Evolutionary conservation across 306 rosid genomes (phyloP).

Genomic region (Casuarina glauca): DNA sequence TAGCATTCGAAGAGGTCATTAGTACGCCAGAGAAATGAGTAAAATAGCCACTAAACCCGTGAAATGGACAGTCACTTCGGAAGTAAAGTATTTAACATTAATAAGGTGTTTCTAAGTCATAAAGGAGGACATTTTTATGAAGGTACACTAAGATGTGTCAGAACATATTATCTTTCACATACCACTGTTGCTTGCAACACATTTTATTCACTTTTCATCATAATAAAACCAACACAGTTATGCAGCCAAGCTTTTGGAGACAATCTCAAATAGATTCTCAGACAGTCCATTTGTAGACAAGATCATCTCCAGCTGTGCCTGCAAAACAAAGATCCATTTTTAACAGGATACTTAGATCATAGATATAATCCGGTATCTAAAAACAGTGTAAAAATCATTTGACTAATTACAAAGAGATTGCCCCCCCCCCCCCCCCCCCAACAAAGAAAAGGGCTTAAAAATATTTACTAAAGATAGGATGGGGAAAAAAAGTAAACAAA

Average conservation of each 20-base stretch:
- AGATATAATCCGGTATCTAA: neutral
- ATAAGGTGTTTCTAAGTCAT: neutral
- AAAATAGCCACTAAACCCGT: too few relatives aligned
- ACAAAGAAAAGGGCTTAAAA: neutral
- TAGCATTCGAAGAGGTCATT: too few relatives aligned
- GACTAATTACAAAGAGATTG: neutral
- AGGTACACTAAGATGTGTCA: neutral
- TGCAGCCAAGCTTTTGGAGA: constrained; percentile 88
- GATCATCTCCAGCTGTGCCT: constrained; percentile 94
- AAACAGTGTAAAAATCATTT: neutral
- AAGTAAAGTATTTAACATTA: neutral
- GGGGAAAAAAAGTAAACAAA: neutral
- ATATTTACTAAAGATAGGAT: neutral
- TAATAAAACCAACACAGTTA: constrained; percentile 23
- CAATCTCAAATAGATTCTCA: constrained; percentile 92
- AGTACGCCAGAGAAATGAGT: too few relatives aligned
- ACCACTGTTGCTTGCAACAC: neutral
- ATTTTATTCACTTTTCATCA: constrained; percentile 4
- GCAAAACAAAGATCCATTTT: constrained; percentile 34
- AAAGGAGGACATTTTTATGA: neutral
- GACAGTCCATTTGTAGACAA: constrained; percentile 83
- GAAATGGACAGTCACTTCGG: too few relatives aligned
- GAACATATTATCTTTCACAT: neutral
- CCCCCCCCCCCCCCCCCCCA: too few relatives aligned
- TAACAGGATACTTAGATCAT: neutral